Evolutionary conservation across 106 monocot genomes (phyloP), one percentile per base, ranked within the genome.

Genomic region (Platanthera zijinensis): DNA sequence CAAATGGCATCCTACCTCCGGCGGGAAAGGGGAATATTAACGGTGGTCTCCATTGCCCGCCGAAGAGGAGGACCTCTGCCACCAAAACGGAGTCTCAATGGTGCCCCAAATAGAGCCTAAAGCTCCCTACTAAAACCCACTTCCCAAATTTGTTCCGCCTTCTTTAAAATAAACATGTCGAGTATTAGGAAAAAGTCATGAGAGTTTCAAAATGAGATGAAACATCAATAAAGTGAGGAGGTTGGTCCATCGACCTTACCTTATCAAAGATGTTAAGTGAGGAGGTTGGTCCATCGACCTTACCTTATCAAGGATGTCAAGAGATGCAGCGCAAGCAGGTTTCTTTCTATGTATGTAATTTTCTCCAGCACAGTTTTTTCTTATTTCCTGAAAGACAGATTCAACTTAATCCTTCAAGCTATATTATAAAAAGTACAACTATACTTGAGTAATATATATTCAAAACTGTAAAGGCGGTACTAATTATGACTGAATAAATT

Each of bases 341-440:
- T 66, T 66, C 32, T 17, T 66, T 66, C 66, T 66, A 66, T 66
- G 66, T 32, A 66, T 10, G 18, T 66, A 66, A 30, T 30, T 66
- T 66, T 66, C 66, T 32, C 66, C 66, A 66, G 12, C 11, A 11
- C 66, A 66, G 18, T 30, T 66, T 66, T 8, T 66, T 10, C 30
- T 66, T 25, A 66, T 32, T 66, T 22, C 66, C 66, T 66, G 66
- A 66, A 66, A 66, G 30, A 66, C 18, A 32, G 21, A 4, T 25
- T 12, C 8, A 66, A 66, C 10, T 32, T 66, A 66, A 11, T 32
- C 32, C 30, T 66, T 66, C 32, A 30, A 66, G 10, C 28, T 66
- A 10, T 66, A 3, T 66, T 66, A 4, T 28, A 66, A 18, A 62
- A 62, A 62, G 18, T 21, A 21, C 21, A 62, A 62, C 19, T 21